phyloP scores from a whole-genome alignment of 2,329 filamentous ascomycete species.

The Helotiales sp. region DNA sequence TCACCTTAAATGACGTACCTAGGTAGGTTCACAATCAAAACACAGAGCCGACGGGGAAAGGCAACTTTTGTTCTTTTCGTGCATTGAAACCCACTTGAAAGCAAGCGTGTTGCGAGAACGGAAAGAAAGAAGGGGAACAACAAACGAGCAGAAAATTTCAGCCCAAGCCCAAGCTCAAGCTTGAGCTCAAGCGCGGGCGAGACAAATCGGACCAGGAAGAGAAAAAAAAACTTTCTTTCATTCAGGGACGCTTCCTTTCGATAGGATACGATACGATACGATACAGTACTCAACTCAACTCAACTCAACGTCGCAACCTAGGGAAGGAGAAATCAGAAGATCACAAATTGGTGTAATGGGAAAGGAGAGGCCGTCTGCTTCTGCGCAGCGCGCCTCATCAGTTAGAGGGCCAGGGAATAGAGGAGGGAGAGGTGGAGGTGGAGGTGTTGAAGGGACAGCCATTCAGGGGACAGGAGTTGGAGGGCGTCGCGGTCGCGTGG shows the following conservation, averaged over 20 bases:
- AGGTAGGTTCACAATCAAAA: no score
- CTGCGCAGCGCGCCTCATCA: neutral
- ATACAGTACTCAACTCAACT: no score
- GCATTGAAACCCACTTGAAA: neutral
- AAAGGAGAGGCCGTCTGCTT: neutral
- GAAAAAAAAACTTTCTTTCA: neutral
- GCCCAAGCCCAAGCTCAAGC: neutral
- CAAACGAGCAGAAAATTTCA: neutral
- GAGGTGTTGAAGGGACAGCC: neutral
- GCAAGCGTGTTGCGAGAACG: neutral
- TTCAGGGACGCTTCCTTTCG: neutral
- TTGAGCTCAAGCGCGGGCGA: no score
- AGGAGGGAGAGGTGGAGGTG: neutral
- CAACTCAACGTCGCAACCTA: no score
- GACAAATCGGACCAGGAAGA: neutral
- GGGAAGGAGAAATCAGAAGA: neutral
- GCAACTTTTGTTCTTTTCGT: no score
- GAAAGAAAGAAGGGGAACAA: neutral
- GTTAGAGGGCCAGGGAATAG: neutral
- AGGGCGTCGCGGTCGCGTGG: neutral
- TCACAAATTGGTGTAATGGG: constrained; percentile 1
- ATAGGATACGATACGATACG: no score
- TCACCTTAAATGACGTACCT: neutral
- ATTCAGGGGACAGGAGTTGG: neutral
- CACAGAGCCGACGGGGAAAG: neutral